These are phyloP conservation scores for Cucumis variabilis DNA, from an alignment of 331 rosid species.

Conservation along the genomic window DNA sequence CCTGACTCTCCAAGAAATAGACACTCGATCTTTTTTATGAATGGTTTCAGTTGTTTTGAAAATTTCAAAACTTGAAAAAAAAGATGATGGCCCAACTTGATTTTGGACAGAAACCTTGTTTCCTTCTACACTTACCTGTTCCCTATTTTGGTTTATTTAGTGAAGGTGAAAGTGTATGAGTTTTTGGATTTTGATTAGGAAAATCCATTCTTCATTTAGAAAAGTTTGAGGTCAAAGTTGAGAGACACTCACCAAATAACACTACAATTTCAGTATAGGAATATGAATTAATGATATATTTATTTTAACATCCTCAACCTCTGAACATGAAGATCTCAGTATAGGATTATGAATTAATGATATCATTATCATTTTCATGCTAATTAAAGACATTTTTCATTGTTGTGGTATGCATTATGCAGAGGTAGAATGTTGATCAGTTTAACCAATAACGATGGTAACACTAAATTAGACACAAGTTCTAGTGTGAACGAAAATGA, in stretches of 20 bases:
- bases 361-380: too few relatives aligned
- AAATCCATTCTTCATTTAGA: neutral
- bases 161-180: slow-evolving; percentile 2
- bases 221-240: slow-evolving; percentile 20
- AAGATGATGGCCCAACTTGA: neutral
- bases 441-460: too few relatives aligned
- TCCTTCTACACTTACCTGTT: neutral
- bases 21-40: neutral
- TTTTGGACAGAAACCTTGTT: neutral
- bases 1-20: neutral
- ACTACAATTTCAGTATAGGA: slow-evolving; percentile 22
- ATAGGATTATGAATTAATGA: too few relatives aligned
- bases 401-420: too few relatives aligned
- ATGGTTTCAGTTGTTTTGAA: slow-evolving; percentile 3
- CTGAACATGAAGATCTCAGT: too few relatives aligned
- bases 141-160: slow-evolving; percentile 3
- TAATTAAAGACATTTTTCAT: too few relatives aligned
- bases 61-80: neutral
- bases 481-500: too few relatives aligned
- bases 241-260: neutral
- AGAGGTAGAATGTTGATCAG: too few relatives aligned
- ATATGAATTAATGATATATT: too few relatives aligned
- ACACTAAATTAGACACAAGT: too few relatives aligned
- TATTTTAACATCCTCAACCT: too few relatives aligned
- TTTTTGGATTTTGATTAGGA: neutral